Base-by-base conservation (phyloP, 1,284 basidiomycete species). In the Farysia itapuensis region DNA sequence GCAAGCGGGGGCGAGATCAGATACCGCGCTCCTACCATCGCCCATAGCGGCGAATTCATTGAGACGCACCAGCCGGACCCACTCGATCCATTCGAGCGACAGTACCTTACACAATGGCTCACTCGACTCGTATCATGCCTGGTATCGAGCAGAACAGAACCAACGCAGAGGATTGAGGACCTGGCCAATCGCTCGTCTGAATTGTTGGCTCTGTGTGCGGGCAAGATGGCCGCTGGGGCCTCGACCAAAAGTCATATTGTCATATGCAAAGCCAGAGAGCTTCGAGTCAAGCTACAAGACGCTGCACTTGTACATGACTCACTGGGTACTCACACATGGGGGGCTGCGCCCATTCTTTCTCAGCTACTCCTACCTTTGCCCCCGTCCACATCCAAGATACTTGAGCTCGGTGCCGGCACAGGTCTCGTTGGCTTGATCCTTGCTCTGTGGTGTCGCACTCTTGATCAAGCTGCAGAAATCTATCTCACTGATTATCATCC, bases 361-460 rank as follows among this genome's bases (percentile, higher is more conserved):
- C 60, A 68, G 32, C 63, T 72, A 1, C 35, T 72, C n/a, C 44
- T 60, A 5, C 52, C 54, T 15, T 37, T 59, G 4, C 19, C 35
- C 1, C 20, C 23, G 1, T 1, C 16, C 2, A 14, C n/a, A 5
- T 28, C 16, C 12, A 48, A 40, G 13, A 39, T 70, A 1, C 52
- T 75, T 20, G 72, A 75, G 57, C 64, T 75, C 4, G 72, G 72
- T 9, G 70, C 71, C 2, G 72, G 72, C 8, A 73, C 71, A 1
- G 72, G 72, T 20, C 57, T 75, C 5, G 63, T 70, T 11, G 69
- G 71, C 6, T 46, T 75, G 1, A 50, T 58, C 1, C 25, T 69
- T 5, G 61, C 61, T 4, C 24, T 30, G n/a, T 64, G 52, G 50
- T 29, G 39, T 3, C 42, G 30, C 1, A 16, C 22, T 9, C 6